Percentiles rank a stretch among this genome's conserved stretches.
These are phyloP conservation scores for Amaranthus palmeri DNA, from an alignment of 148 eudicot species.

Conservation along the genomic window DNA sequence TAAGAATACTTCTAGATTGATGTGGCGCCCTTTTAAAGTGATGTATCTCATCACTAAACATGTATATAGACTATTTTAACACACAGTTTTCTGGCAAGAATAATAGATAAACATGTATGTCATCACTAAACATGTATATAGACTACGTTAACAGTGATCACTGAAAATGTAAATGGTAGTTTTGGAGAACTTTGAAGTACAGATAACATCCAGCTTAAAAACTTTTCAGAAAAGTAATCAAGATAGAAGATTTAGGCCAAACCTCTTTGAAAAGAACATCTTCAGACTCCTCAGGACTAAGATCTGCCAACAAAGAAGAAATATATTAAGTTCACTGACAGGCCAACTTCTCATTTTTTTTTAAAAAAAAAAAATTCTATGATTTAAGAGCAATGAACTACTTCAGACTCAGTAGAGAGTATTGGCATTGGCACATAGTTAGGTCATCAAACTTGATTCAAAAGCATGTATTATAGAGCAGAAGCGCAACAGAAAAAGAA, in stretches of 20 bases:
- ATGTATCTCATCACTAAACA: too few species aligned
- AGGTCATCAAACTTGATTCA: neutral
- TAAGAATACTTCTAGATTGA: neutral
- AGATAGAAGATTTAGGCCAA: neutral
- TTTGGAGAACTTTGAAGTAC: neutral
- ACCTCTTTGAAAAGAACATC: constrained; percentile 99
- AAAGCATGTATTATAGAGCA: neutral
- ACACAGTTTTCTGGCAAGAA: neutral
- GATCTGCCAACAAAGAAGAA: constrained; percentile 44
- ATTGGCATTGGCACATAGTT: neutral
- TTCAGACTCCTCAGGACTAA: constrained; percentile 87
- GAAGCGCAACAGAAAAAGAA: neutral
- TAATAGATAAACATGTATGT: neutral
- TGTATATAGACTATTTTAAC: too few species aligned
- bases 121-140: too few species aligned
- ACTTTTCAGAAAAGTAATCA: neutral
- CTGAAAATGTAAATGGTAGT: neutral
- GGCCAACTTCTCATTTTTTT: neutral
- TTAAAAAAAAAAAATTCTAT: neutral
- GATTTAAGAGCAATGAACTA: neutral
- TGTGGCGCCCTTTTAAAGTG: too few species aligned
- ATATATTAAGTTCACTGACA: neutral
- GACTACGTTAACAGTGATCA: neutral
- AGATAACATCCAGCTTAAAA: neutral
- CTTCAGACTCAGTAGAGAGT: neutral